A percentile compares a stretch with the other conserved stretches of the same genome.
phyloP scores from a whole-genome alignment of 768 basidiomycete species.

The Rhizopogon salebrosus region DNA sequence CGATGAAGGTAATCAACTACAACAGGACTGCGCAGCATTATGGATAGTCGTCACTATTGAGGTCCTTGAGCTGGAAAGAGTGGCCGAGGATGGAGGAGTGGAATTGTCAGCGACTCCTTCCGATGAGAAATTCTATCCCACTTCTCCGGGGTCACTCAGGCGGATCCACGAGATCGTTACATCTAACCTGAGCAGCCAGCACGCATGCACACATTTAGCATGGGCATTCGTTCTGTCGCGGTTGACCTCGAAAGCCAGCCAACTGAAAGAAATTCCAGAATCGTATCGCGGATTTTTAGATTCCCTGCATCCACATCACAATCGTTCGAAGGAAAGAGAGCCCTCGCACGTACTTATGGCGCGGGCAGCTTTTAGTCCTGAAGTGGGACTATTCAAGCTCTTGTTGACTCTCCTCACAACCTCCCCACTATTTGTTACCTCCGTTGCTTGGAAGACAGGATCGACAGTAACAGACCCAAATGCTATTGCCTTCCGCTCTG shows the following conservation, averaged over 20 bases:
- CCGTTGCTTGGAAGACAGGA: slow-evolving; percentile 62
- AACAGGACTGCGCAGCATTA: slow-evolving; percentile 62
- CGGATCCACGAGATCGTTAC: slow-evolving; percentile 65
- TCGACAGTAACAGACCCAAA: slow-evolving; percentile 73
- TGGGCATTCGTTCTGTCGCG: slow-evolving; percentile 84
- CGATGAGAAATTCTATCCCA: slow-evolving; percentile 48
- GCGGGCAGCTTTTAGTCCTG: slow-evolving; percentile 49
- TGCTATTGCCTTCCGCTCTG: slow-evolving; percentile 72
- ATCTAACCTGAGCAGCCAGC: slow-evolving; percentile 55
- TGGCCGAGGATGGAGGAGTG: slow-evolving; percentile 47
- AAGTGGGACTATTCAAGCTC: slow-evolving; percentile 55
- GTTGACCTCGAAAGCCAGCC: slow-evolving; percentile 40
- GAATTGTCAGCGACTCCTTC: slow-evolving; percentile 48
- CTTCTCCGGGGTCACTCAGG: slow-evolving; percentile 58
- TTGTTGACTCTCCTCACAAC: slow-evolving; percentile 55
- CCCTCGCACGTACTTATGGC: slow-evolving; percentile 54
- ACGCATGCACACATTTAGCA: slow-evolving; percentile 66
- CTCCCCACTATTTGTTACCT: slow-evolving; percentile 74
- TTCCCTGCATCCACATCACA: slow-evolving; percentile 37
- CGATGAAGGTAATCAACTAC: slow-evolving; percentile 62
- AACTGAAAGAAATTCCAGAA: slow-evolving; percentile 47
- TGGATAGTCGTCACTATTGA: slow-evolving; percentile 78
- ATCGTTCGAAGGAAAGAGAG: slow-evolving; percentile 52
- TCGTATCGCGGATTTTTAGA: slow-evolving; percentile 54
- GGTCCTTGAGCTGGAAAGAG: slow-evolving; percentile 71